These are phyloP conservation scores for Globisporangium carolinianum DNA, from an alignment of 352 stramenopile species.

Conservation along the genomic window DNA sequence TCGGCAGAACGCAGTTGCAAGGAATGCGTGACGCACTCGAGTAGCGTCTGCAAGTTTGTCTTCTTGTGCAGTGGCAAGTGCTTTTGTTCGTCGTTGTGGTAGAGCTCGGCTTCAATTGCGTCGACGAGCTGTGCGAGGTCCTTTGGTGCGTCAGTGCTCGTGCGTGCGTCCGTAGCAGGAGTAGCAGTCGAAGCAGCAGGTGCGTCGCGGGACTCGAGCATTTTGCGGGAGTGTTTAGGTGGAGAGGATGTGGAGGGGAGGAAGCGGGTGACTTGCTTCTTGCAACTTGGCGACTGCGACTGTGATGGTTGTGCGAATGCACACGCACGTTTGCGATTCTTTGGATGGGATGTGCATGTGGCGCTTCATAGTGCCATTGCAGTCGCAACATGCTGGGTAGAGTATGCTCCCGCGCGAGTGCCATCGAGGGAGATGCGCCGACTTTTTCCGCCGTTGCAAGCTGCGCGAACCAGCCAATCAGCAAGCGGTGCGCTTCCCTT, in stretches of 20 bases:
- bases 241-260: no score
- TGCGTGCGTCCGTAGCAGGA: neutral
- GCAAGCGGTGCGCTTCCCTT: no score
- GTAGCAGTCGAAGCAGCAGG: neutral
- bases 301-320: no score
- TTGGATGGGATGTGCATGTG: no score
- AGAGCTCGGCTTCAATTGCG: slow-evolving; percentile 40
- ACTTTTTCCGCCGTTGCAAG: neutral
- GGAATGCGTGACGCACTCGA: slow-evolving; percentile 27
- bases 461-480: neutral
- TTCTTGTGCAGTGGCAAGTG: slow-evolving; percentile 58
- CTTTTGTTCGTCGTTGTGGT: slow-evolving; percentile 23
- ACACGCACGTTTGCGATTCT: no score
- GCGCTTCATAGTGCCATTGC: no score
- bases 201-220: no score
- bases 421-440: no score
- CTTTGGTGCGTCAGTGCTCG: slow-evolving; percentile 8
- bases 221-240: no score
- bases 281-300: no score
- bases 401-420: neutral
- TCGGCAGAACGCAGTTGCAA: no score
- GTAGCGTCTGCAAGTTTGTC: slow-evolving; percentile 38
- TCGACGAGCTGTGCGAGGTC: slow-evolving; percentile 45
- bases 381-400: neutral
- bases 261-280: no score